These are phyloP conservation scores for Kingdonia uniflora DNA, from an alignment of 164 flowering plant genomes.

Conservation along the genomic window DNA sequence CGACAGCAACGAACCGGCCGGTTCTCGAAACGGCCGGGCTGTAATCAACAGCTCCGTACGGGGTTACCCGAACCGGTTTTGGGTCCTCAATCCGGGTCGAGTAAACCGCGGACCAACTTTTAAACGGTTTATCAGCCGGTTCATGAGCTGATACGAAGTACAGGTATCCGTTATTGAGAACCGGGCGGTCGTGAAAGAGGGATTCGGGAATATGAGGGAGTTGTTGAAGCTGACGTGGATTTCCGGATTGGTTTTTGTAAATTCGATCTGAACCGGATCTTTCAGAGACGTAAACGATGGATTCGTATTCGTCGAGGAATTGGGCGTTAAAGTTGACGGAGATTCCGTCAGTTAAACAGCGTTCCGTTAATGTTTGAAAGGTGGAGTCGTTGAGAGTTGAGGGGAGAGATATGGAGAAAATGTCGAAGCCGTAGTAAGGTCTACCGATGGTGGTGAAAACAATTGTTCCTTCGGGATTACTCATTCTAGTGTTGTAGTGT, in stretches of 20 bases:
- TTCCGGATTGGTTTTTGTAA: constrained; percentile 19
- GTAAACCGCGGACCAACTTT: constrained; percentile 71
- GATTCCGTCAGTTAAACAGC: constrained; percentile 52
- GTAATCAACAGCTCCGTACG: constrained; percentile 50
- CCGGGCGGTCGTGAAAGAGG: constrained; percentile 73
- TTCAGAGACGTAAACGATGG: constrained; percentile 58
- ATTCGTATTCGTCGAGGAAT: constrained; percentile 30
- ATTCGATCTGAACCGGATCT: constrained; percentile 45
- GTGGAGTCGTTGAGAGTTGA: constrained; percentile 5
- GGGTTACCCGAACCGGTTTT: constrained; percentile 37
- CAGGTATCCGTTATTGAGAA: constrained; percentile 25
- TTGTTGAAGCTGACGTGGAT: constrained; percentile 20
- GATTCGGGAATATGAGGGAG: constrained; percentile 24
- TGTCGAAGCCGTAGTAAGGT: constrained; percentile 63
- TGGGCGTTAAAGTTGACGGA: constrained; percentile 75
- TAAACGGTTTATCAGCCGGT: constrained; percentile 30
- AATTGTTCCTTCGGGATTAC: constrained; percentile 1
- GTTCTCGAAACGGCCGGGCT: constrained; percentile 62
- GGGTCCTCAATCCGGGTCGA: constrained; percentile 12
- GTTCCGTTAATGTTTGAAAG: constrained; percentile 14
- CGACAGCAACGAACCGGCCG: constrained; percentile 65
- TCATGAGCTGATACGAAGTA: constrained; percentile 75
- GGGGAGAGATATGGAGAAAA: constrained; percentile 38
- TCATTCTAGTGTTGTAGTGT: no score
- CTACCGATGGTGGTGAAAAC: constrained; percentile 19